Evolutionary conservation across 805 yeast genomes (phyloP).

Genomic region (Lachancea waltii): DNA sequence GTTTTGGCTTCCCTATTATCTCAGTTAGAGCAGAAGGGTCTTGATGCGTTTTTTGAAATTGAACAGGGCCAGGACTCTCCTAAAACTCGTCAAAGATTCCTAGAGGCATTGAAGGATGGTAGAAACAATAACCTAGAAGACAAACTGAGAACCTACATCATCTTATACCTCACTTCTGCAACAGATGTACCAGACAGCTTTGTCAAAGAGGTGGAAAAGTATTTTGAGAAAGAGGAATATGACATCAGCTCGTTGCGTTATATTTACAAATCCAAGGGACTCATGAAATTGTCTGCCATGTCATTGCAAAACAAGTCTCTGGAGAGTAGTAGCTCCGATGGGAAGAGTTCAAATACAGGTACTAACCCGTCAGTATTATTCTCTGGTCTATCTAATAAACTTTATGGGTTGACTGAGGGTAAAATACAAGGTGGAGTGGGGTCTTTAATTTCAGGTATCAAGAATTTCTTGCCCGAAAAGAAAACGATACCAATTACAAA

Average conservation of each 20-base stretch:
- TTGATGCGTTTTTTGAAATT: conserved; percentile 88
- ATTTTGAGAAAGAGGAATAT: conserved; percentile 49
- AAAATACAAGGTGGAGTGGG: conserved; percentile 85
- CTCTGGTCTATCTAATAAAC: conserved; percentile 64
- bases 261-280: conserved; percentile 75
- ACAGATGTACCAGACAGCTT: conserved; percentile 38
- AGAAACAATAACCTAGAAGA: conserved; percentile 64
- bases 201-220: conserved; percentile 61
- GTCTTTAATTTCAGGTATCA: conserved; percentile 79
- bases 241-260: conserved; percentile 64
- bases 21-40: conserved; percentile 76
- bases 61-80: conserved; percentile 67
- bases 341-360: conserved; percentile 25
- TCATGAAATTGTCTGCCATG: conserved; percentile 47
- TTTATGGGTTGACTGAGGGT: conserved; percentile 79
- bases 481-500: conserved; percentile 84
- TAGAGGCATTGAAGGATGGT: conserved; percentile 47
- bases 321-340: conserved; percentile 30
- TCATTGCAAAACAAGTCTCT: conserved; percentile 32
- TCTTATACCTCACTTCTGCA: conserved; percentile 56
- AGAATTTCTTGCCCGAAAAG: conserved; percentile 80
- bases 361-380: conserved; percentile 48
- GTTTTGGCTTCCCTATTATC: conserved; percentile 78
- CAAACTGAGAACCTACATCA: conserved; percentile 82
- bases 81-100: conserved; percentile 48